Conservation (phyloP, 257 asterid genomes). For the Solanum piurae region DNA sequence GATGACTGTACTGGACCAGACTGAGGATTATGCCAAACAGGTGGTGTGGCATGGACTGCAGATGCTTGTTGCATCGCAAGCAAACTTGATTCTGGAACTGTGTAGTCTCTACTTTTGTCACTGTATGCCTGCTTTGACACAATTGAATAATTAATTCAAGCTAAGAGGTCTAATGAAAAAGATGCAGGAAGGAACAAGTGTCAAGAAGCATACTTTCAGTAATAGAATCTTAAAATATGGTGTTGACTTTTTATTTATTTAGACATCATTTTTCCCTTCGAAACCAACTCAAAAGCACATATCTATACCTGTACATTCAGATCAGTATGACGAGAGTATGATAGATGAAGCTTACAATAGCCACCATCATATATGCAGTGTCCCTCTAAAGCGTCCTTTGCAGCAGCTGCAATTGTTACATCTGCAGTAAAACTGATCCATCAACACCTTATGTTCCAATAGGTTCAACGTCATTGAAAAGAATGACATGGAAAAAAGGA, state of each 20-base stretch:
- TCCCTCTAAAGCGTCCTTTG: constrained; percentile 76
- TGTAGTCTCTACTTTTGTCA: constrained; percentile 81
- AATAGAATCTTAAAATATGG: background rate
- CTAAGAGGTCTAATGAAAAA: background rate
- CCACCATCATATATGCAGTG: constrained; percentile 97
- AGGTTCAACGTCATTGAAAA: background rate
- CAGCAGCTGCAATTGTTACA: constrained; percentile 54
- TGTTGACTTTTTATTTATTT: background rate
- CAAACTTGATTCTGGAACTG: constrained; percentile 36
- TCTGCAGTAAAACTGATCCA: constrained; percentile 27
- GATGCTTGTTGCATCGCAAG: constrained; percentile 42
- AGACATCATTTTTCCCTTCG: background rate
- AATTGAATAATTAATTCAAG: background rate
- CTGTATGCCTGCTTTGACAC: constrained; percentile 47
- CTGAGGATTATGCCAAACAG: constrained; percentile 37
- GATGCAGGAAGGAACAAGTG: background rate
- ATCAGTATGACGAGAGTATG: constrained; percentile 97
- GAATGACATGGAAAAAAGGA: background rate
- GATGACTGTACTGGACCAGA: constrained; percentile 21
- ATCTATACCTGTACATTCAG: constrained; percentile 78
- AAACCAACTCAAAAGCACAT: constrained; percentile 14
- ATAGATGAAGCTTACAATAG: constrained; percentile 97
- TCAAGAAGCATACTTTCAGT: constrained; percentile 23
- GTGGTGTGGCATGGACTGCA: constrained; percentile 10
- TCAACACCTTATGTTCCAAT: background rate